Evolutionary conservation across 1,284 basidiomycete species (phyloP).

Genomic region (Polyporus tsugae): DNA sequence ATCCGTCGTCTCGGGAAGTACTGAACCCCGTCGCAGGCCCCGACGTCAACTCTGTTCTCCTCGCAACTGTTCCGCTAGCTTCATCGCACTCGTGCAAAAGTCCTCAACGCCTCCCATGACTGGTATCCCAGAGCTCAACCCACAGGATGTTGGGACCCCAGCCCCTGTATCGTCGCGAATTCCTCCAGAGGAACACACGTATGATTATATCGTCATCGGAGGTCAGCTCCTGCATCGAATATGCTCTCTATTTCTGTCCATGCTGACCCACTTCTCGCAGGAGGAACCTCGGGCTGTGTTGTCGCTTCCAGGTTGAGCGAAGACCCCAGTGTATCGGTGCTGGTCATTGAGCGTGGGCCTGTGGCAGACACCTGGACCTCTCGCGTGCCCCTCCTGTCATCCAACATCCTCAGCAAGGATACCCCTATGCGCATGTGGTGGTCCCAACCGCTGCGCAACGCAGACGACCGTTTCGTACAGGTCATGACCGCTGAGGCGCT

Average conservation of each 20-base stretch:
- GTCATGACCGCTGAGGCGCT: constrained; percentile 49
- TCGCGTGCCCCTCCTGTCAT: constrained; percentile 46
- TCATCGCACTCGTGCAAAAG: background rate
- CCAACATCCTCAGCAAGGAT: constrained; percentile 31
- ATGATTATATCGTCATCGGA: constrained; percentile 38
- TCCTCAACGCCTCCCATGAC: background rate
- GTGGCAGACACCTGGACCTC: constrained; percentile 45
- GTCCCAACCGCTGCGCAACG: constrained; percentile 33
- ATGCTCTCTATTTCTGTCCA: background rate
- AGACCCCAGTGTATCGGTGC: constrained; percentile 36
- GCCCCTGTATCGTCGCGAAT: background rate
- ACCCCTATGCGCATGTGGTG: constrained; percentile 35
- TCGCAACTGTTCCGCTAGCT: background rate
- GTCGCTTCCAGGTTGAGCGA: constrained; percentile 45
- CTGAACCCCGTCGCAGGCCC: background rate
- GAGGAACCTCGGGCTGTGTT: constrained; percentile 47
- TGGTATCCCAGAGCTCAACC: background rate
- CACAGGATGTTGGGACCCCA: background rate
- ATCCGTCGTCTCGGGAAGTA: background rate
- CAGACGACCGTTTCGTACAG: constrained; percentile 36
- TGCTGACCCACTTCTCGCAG: constrained; percentile 16
- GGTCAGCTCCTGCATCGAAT: constrained; percentile 15
- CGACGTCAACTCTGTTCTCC: background rate
- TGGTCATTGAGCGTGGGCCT: constrained; percentile 46
- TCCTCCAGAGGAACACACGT: constrained; percentile 12